Evolutionary conservation across 2,329 filamentous ascomycete genomes (phyloP).

Genomic region (Alternaria metachromatica): DNA sequence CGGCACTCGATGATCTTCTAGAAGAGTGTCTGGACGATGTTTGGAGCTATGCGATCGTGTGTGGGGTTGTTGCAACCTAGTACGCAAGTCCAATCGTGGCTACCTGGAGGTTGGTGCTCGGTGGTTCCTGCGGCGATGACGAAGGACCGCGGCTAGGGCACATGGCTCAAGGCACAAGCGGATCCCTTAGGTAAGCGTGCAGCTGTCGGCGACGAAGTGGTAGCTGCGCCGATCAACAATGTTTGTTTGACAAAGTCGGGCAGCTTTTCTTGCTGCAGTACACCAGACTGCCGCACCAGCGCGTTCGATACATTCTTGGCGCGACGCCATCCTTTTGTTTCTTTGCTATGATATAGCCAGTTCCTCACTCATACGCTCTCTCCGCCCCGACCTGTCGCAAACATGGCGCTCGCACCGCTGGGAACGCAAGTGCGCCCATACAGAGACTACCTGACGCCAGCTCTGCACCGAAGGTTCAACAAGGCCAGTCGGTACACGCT

Average conservation of each 20-base stretch:
- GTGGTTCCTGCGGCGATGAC: conserved; percentile 36
- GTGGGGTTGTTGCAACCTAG: conserved; percentile 10
- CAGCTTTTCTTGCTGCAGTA: conserved; percentile 10
- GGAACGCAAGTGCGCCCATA: conserved; percentile 67
- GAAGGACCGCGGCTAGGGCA: conserved; percentile 24
- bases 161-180: conserved; percentile 26
- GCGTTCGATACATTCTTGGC: conserved; percentile 11
- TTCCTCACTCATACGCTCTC: conserved; percentile 29
- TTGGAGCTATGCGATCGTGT: conserved; percentile 9
- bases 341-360: conserved; percentile 34
- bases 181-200: conserved; percentile 21
- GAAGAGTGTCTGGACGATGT: neutral
- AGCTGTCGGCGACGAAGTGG: conserved; percentile 21
- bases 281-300: conserved; percentile 10
- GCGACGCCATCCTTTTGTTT: conserved; percentile 8
- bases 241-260: conserved; percentile 36
- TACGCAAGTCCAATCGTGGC: conserved; percentile 19
- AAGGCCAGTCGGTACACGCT: conserved; percentile 75
- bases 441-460: conserved; percentile 89
- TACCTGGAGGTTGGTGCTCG: conserved; percentile 35
- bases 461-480: conserved; percentile 84
- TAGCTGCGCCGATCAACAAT: conserved; percentile 22
- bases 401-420: conserved; percentile 35
- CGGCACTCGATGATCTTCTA: neutral
- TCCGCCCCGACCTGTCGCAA: conserved; percentile 28